Conservation (phyloP, 192 early-diverging fungal species). For the Rhizophagus prolifer region DNA sequence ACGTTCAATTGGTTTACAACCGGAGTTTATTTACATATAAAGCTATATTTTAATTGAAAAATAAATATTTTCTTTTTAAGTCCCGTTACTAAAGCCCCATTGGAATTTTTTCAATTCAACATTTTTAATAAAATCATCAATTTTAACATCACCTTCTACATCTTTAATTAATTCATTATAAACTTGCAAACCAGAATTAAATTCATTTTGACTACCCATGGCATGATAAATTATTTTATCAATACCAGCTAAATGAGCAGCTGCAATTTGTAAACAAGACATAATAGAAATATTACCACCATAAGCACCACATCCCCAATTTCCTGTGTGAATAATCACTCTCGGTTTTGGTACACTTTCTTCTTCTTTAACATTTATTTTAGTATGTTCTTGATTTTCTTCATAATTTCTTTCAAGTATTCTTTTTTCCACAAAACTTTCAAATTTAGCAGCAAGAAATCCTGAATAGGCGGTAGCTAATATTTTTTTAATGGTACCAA, state of each 20-base stretch:
- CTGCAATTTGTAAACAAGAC: constrained; percentile 23
- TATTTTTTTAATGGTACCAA: constrained; percentile 4
- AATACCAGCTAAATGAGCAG: constrained; percentile 25
- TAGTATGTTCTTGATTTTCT: constrained; percentile 2
- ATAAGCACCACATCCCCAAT: constrained; percentile 34
- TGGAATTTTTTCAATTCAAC: constrained; percentile 6
- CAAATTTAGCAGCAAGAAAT: constrained; percentile 27
- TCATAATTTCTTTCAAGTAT: constrained; percentile 2
- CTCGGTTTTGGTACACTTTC: neutral
- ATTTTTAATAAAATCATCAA: neutral
- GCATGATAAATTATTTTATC: constrained; percentile 28
- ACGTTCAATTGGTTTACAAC: no score
- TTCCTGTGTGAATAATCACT: constrained; percentile 29
- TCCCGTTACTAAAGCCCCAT: constrained; percentile 27
- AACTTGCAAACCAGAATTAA: neutral
- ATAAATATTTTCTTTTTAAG: neutral
- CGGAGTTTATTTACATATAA: no score
- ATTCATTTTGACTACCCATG: neutral
- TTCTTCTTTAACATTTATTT: neutral
- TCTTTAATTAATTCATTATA: constrained; percentile 10
- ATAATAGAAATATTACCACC: constrained; percentile 30
- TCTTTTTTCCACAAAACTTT: constrained; percentile 22
- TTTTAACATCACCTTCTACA: neutral
- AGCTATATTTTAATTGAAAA: no score
- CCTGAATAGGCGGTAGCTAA: constrained; percentile 24